A percentile compares a stretch with the other conserved stretches of the same genome.
Conservation (phyloP, 1,284 basidiomycete species). For the Ceratobasidium sp. region DNA sequence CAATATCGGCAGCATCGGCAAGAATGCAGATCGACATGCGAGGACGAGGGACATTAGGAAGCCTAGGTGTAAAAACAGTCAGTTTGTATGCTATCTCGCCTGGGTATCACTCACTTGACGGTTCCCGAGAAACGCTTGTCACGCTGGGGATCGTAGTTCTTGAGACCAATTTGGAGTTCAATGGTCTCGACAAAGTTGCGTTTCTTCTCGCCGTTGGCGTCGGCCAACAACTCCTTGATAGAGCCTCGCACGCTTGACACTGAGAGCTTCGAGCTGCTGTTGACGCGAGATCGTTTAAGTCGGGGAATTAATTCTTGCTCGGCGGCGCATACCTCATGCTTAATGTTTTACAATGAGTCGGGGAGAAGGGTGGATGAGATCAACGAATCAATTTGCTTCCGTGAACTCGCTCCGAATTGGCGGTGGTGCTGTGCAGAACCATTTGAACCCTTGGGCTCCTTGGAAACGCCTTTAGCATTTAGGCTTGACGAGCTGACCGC, state of each 20-base stretch:
- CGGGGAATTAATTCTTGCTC: too few relatives aligned
- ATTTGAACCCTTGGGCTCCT: neutral
- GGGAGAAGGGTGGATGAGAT: constrained; percentile 20
- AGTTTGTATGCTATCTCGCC: neutral
- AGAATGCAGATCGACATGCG: constrained; percentile 99
- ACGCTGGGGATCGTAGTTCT: constrained; percentile 97
- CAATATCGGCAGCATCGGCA: constrained; percentile 98
- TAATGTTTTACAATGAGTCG: constrained; percentile 26
- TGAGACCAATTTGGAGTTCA: constrained; percentile 95
- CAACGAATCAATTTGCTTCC: constrained; percentile 20
- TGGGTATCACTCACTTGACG: constrained; percentile 71
- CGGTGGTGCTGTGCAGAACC: constrained; percentile 28
- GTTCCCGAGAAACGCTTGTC: constrained; percentile 98
- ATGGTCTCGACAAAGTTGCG: constrained; percentile 93
- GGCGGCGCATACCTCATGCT: constrained; percentile 40
- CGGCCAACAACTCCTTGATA: constrained; percentile 81
- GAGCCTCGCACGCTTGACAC: constrained; percentile 98
- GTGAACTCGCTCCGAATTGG: neutral
- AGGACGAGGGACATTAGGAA: constrained; percentile 95
- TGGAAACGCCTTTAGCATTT: too few relatives aligned
- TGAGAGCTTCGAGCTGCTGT: constrained; percentile 78
- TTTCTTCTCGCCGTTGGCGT: constrained; percentile 81
- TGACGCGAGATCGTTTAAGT: neutral
- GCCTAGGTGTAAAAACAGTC: constrained; percentile 57
- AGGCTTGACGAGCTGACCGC: too few relatives aligned